Evolutionary conservation across 768 basidiomycete species (phyloP).

Genomic region (Tylopilus cervinicoccineus): DNA sequence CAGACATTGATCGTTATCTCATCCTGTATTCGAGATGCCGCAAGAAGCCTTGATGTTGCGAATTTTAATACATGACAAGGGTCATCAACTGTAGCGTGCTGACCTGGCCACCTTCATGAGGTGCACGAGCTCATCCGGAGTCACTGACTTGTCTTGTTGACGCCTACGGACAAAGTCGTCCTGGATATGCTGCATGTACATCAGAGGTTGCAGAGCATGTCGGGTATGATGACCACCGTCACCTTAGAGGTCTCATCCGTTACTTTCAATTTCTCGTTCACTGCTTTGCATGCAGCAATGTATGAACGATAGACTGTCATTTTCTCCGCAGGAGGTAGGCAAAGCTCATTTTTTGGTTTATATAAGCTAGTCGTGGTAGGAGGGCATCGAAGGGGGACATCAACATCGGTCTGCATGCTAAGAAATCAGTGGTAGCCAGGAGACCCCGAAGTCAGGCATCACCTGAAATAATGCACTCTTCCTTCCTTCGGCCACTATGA

Average conservation of each 20-base stretch:
- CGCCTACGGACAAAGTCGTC: slow-evolving; percentile 60
- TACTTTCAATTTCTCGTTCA: slow-evolving; percentile 48
- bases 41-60: slow-evolving; percentile 46
- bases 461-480: slow-evolving; percentile 76
- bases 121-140: slow-evolving; percentile 61
- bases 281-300: slow-evolving; percentile 52
- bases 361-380: slow-evolving; percentile 40
- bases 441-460: neutral
- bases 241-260: slow-evolving; percentile 59
- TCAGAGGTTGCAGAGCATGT: neutral
- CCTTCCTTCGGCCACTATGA: slow-evolving; percentile 59
- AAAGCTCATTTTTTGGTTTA: slow-evolving; percentile 41
- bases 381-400: slow-evolving; percentile 44
- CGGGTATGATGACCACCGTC: slow-evolving; percentile 2
- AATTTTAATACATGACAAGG: slow-evolving; percentile 2
- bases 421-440: neutral
- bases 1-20: slow-evolving; percentile 58
- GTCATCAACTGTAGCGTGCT: slow-evolving; percentile 12
- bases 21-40: slow-evolving; percentile 54
- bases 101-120: slow-evolving; percentile 71
- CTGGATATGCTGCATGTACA: slow-evolving; percentile 59
- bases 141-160: slow-evolving; percentile 35
- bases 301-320: slow-evolving; percentile 56
- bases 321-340: slow-evolving; percentile 43
- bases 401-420: slow-evolving; percentile 51